Evolutionary conservation across 2,329 filamentous ascomycete species (phyloP), one percentile per base, ranked within the genome.

Genomic region (Colletotrichum euphorbiae): DNA sequence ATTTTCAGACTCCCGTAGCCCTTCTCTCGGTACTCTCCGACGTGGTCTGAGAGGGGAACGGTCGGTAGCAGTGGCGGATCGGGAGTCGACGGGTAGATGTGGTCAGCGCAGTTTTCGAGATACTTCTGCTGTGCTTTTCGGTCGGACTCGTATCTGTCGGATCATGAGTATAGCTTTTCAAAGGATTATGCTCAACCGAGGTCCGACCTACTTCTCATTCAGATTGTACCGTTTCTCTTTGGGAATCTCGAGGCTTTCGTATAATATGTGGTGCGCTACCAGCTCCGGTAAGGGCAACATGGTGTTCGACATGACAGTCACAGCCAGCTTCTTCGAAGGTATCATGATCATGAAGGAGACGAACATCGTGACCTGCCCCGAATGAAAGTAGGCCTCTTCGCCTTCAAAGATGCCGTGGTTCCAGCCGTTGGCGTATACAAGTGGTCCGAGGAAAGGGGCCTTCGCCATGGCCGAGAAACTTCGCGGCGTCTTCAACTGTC

Each of bases 41-140:
- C 75, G 57, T 81, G 81, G 56, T 79, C 77, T 62, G 79, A 76
- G 74, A 82, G 77, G 71, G 80, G 79, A n/a, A 79, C 73, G 2
- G 76, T 74, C 3, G 78, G 76, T 4, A 75, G 70, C 3, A 80
- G 74, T 5, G 78, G 75, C 31, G 68, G 61, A 17, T 46, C 54
- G 2, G 59, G 57, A 2, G 62, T n/a, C 1, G 57, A 69, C 2
- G 73, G 71, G 33, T 71, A 74, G 1, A 73, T 24, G 12, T 52
- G 40, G 1, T 65, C 54, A 12, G 68, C 69, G n/a, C 73, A 75
- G 11, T 70, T 72, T 6, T 69, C 51, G 13, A 74, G 59, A 3
- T 50, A 43, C 2, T 64, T 17, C 4, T 15, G 28, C 45, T 58
- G 28, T 0, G 31, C 15, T 2, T 33, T 17, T 3, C 11, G 11